These are phyloP conservation scores for Fusarium pseudocircinatum DNA, from an alignment of 2,329 filamentous ascomycete genomes.

Conservation along the genomic window DNA sequence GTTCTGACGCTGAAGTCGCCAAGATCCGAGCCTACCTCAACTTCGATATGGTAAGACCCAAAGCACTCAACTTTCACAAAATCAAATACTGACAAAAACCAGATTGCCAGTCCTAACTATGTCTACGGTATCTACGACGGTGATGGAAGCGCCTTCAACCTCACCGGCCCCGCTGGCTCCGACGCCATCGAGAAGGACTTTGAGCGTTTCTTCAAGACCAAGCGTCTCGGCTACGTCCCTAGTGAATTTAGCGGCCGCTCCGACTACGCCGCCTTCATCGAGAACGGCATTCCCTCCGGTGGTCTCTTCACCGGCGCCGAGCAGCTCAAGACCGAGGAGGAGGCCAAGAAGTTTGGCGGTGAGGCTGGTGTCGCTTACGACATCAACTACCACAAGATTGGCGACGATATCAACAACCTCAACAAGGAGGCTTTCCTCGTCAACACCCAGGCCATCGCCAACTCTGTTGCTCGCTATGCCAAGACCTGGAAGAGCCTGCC, in stretches of 20 bases:
- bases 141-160: slow-evolving; percentile 69
- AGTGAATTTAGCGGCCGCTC: slow-evolving; percentile 73
- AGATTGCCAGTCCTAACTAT: slow-evolving; percentile 60
- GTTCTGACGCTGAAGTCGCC: slow-evolving; percentile 55
- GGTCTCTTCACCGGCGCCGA: slow-evolving; percentile 77
- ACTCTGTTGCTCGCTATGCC: slow-evolving; percentile 55
- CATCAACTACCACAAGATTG: slow-evolving; percentile 56
- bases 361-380: slow-evolving; percentile 61
- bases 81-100: background rate
- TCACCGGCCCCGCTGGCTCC: slow-evolving; percentile 62
- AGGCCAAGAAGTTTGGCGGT: slow-evolving; percentile 70
- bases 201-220: slow-evolving; percentile 61
- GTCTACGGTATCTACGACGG: slow-evolving; percentile 67
- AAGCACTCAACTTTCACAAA: fast-evolving
- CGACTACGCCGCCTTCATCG: slow-evolving; percentile 75
- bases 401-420: slow-evolving; percentile 54
- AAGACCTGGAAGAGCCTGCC: slow-evolving; percentile 51
- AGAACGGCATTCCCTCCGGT: slow-evolving; percentile 71
- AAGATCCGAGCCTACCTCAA: slow-evolving; percentile 66
- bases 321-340: slow-evolving; percentile 67
- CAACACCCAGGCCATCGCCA: slow-evolving; percentile 55
- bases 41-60: slow-evolving; percentile 61
- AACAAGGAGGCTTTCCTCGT: slow-evolving; percentile 56
- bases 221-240: slow-evolving; percentile 62
- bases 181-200: slow-evolving; percentile 69